Base-by-base conservation (phyloP, 768 basidiomycete genomes). In the Agrocybe chaxingu region DNA sequence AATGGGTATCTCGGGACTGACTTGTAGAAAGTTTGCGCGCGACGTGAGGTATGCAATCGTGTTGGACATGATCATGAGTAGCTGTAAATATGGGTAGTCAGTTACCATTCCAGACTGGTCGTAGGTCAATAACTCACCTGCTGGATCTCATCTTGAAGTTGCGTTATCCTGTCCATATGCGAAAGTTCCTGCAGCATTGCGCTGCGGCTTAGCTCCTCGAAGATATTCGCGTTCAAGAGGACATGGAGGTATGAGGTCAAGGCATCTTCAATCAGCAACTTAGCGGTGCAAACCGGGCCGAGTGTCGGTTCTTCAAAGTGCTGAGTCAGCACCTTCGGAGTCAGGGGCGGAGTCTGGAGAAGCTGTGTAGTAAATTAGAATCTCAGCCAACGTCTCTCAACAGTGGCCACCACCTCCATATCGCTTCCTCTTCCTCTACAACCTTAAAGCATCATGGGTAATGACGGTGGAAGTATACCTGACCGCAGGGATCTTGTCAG, bases 141-240 rank as follows among this genome's bases (percentile, higher is more conserved):
- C 70, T 96, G 92, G 52, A 93, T 92, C 69, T 89, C 89, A 81
- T 96, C 88, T 76, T 94, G 92, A 48, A 95, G 84, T 67, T 95
- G 93, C 8, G 93, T 94, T 67, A 95, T 89, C 71, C 92, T 86
- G 78, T 95, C 92, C 93, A 94, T 94, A 76, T 90, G 84, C 68
- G 89, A 82, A 67, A 92, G 71, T 82, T 91, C 89, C 78, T 89
- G 85, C 79, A 92, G 89, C 89, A 92, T 92, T 74, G 73, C 88
- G 80, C 82, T 81, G 82, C 70, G 55, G 57, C 54, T 24, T 24
- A 24, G 24, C 24, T 5, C 24, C 24, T 24, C 24, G 24, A 46
- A 47, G 48, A 42, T 46, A 43, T 40, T 51, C 45, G 41, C 42
- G 54, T 50, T 51, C 50, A 58, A 50, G 43, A 55, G 39, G 51